phyloP scores from a whole-genome alignment of 2,329 filamentous ascomycete species.

The Ophiosphaerella korrae region DNA sequence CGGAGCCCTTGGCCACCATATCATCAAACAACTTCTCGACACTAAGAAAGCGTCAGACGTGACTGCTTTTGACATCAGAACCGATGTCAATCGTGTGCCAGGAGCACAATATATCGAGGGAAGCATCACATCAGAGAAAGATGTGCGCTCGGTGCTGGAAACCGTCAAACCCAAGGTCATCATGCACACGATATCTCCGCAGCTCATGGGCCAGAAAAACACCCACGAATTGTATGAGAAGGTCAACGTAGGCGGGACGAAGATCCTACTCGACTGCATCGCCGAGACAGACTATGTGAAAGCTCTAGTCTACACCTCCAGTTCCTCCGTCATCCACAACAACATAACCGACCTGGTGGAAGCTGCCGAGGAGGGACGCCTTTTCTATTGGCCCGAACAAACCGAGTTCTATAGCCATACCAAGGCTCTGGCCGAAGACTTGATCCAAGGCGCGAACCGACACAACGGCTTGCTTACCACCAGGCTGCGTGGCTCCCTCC shows the following conservation, averaged over 20 bases:
- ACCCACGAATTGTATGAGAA: neutral
- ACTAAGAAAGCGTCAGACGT: neutral
- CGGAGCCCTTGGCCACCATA: slow-evolving; percentile 11
- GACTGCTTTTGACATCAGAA: no score
- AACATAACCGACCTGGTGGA: neutral
- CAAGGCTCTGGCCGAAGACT: neutral
- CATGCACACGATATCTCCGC: neutral
- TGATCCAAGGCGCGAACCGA: neutral
- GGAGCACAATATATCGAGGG: no score
- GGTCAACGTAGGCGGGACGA: slow-evolving; percentile 1
- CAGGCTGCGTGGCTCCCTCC: neutral
- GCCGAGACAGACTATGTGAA: neutral
- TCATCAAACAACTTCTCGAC: slow-evolving; percentile 10
- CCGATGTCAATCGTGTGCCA: no score
- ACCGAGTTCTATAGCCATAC: neutral
- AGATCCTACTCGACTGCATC: neutral
- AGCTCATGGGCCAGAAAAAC: neutral
- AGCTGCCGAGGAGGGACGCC: neutral
- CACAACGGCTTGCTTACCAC: slow-evolving; percentile 3
- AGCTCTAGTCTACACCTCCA: neutral
- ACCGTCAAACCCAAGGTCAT: neutral
- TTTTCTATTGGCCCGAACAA: neutral
- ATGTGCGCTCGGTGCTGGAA: no score
- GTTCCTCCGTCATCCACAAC: neutral
- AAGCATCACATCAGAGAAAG: no score